Evolutionary conservation across 345 rosid species (phyloP), one percentile per base, ranked within the genome.

Genomic region (Noccaea caerulescens): DNA sequence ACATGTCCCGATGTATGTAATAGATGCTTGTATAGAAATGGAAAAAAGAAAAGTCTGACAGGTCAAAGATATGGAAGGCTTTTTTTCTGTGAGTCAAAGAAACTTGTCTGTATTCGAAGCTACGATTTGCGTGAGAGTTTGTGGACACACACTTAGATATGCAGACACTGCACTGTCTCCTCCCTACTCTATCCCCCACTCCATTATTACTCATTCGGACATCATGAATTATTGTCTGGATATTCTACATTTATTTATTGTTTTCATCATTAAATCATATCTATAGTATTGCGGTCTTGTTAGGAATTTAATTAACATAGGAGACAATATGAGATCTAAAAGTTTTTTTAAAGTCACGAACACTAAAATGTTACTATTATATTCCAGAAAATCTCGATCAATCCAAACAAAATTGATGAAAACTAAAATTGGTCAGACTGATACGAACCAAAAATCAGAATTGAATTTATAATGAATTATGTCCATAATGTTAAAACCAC

Each of bases 101-200:
- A 10, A 10, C 18, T 25, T 59, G 42, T 23, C 50, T 27, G 30
- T 27, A 27, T 27, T 27, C 30, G 30, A 27, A 27, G 30, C 30
- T 69, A 39, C 49, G 38, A 27, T 16, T 37, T 70, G 74, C 67
- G 42, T 70, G 59, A 70, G 74, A 47, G 67, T 59, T 10, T 66
- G 71, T 66, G 71, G 61, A 54, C 71, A 66, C 71, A 46, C 55
- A 63, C 12, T 63, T 63, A 34, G 11, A 46, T 42, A 34, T 34
- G 10, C 11, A 56, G 39, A 50, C 68, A 63, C 10, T 46, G 41
- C 51, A 58, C 38, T 58, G 73, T 69, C 58, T 69, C 65, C 4
- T 27, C 30, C 57, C 57, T 44, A 56, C 72, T 51, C 66, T 23
- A 56, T 44, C 10, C 23, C 20, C 20, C 72, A n/a, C 64, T 68